phyloP scores from a whole-genome alignment of 768 basidiomycete genomes.

The Tulasnella sp. region DNA sequence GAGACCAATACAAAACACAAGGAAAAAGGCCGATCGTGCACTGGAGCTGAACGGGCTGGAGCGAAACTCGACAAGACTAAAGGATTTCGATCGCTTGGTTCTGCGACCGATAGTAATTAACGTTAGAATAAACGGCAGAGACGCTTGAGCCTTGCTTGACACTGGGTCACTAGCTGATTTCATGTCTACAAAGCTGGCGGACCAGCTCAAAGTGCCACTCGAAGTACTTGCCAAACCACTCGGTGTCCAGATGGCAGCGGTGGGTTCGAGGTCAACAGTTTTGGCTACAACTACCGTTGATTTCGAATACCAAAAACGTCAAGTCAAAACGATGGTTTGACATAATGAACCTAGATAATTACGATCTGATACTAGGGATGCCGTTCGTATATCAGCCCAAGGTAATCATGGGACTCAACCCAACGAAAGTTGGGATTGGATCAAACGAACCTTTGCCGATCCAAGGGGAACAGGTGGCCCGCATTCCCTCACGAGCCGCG shows the following conservation, averaged over 20 bases:
- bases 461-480: neutral
- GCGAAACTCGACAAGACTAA: slow-evolving; percentile 14
- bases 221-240: slow-evolving; percentile 31
- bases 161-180: slow-evolving; percentile 20
- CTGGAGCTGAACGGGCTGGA: neutral
- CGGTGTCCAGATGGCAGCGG: slow-evolving; percentile 35
- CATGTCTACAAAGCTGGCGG: slow-evolving; percentile 27
- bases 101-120: slow-evolving; percentile 12
- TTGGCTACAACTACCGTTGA: slow-evolving; percentile 28
- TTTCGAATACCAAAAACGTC: slow-evolving; percentile 35
- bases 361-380: too few relatives aligned
- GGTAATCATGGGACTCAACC: slow-evolving; percentile 15
- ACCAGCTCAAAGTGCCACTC: slow-evolving; percentile 33
- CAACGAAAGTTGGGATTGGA: neutral
- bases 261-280: slow-evolving; percentile 37
- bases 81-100: slow-evolving; percentile 11
- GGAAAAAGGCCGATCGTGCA: neutral
- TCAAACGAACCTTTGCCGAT: neutral
- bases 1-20: neutral
- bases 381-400: too few relatives aligned
- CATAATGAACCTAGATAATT: too few relatives aligned
- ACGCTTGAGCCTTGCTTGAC: slow-evolving; percentile 13
- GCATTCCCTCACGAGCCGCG: slow-evolving; percentile 10
- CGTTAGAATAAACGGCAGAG: slow-evolving; percentile 12
- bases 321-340: too few relatives aligned